These are phyloP conservation scores for Fragaria ananassa DNA, from an alignment of 306 rosid species.

Conservation along the genomic window DNA sequence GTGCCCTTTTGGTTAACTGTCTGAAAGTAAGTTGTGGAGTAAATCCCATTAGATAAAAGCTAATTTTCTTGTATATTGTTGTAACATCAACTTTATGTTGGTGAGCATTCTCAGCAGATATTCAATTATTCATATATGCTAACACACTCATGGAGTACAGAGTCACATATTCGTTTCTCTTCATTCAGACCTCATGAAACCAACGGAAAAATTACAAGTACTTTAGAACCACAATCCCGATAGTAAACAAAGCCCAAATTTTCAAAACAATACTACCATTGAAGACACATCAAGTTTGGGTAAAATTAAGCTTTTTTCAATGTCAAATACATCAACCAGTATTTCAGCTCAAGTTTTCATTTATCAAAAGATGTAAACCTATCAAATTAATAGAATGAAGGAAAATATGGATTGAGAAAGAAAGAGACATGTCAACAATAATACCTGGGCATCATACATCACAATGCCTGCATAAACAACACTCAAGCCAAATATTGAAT, in stretches of 20 bases:
- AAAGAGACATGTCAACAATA: background rate
- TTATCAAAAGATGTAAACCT: background rate
- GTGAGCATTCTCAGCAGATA: background rate
- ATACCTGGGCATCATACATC: constrained; percentile 98
- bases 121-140: background rate
- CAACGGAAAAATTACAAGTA: background rate
- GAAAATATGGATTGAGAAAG: background rate
- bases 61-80: background rate
- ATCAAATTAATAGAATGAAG: background rate
- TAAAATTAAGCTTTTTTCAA: background rate
- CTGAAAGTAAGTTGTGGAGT: background rate
- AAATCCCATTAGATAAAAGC: background rate
- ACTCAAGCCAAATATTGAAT: constrained; percentile 76
- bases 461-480: constrained; percentile 85
- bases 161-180: background rate
- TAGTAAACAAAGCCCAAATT: background rate
- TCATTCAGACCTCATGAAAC: background rate
- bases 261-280: background rate
- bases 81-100: background rate
- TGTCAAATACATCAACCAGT: background rate
- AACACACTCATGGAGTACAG: background rate
- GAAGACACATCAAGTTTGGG: background rate
- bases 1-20: background rate
- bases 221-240: background rate
- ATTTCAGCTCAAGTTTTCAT: background rate